A percentile compares a stretch with the other conserved stretches of the same genome.
phyloP scores from a whole-genome alignment of 768 basidiomycete species.

The Tulasnella sp. region DNA sequence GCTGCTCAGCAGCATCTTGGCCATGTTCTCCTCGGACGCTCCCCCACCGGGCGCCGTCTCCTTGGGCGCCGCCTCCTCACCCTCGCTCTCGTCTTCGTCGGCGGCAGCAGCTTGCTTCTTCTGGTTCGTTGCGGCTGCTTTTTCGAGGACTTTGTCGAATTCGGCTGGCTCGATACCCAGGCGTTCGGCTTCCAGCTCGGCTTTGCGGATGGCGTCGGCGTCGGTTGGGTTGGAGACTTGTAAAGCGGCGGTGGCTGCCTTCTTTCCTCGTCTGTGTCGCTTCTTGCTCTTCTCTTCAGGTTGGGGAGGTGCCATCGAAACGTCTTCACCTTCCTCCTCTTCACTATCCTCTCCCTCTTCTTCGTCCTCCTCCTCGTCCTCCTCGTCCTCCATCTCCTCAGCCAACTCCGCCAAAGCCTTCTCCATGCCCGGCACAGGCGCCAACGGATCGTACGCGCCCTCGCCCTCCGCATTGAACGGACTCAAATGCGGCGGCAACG shows the following conservation, averaged over 20 bases:
- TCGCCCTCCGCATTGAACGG: constrained; percentile 81
- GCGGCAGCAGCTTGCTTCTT: constrained; percentile 40
- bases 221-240: constrained; percentile 52
- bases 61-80: constrained; percentile 36
- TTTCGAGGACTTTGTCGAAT: constrained; percentile 76
- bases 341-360: constrained; percentile 46
- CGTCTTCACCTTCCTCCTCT: constrained; percentile 44
- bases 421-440: constrained; percentile 40
- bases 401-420: constrained; percentile 46
- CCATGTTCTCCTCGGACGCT: constrained; percentile 75
- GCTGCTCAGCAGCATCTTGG: constrained; percentile 98
- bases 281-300: constrained; percentile 38
- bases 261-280: constrained; percentile 44
- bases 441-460: constrained; percentile 70
- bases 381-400: constrained; percentile 42
- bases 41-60: constrained; percentile 40
- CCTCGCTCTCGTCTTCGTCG: constrained; percentile 39
- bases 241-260: constrained; percentile 44
- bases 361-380: constrained; percentile 43
- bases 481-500: constrained; percentile 91
- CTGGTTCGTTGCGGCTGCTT: constrained; percentile 47
- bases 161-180: constrained; percentile 77
- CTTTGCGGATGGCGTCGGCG: constrained; percentile 72
- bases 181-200: constrained; percentile 90
- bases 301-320: constrained; percentile 42